These are phyloP conservation scores for Nyssa sinensis DNA, from an alignment of 148 eudicot genomes.

Conservation along the genomic window DNA sequence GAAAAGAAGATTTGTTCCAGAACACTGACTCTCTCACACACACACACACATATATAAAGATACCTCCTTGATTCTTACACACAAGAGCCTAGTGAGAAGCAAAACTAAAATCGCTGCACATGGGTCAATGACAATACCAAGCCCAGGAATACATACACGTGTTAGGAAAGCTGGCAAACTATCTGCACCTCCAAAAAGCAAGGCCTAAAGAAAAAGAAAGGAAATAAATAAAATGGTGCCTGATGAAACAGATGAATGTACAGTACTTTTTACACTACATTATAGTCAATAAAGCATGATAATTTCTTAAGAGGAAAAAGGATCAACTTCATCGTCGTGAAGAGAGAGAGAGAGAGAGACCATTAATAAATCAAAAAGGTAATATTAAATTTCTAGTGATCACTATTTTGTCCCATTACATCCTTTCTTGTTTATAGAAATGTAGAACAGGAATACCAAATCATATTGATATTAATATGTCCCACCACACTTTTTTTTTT, in stretches of 20 bases:
- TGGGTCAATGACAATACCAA: slow-evolving; percentile 77
- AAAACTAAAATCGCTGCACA: slow-evolving; percentile 83
- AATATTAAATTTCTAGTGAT: no score
- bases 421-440: not conserved
- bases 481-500: not conserved
- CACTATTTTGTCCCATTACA: not conserved
- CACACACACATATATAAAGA: no score
- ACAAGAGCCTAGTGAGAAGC: slow-evolving; percentile 73
- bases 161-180: slow-evolving; percentile 76
- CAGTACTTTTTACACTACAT: not conserved
- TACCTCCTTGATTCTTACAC: slow-evolving; percentile 99
- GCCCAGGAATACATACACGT: slow-evolving; percentile 67
- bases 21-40: no score
- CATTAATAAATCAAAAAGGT: not conserved
- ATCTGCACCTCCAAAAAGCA: slow-evolving; percentile 76
- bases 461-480: not conserved
- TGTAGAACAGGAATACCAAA: not conserved
- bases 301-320: not conserved
- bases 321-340: not conserved
- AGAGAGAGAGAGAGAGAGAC: no score
- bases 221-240: not conserved
- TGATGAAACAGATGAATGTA: not conserved
- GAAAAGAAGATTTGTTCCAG: not conserved
- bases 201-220: slow-evolving; percentile 41
- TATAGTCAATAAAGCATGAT: not conserved